A percentile compares a stretch with the other conserved stretches of the same genome.
Conservation (phyloP, 2,329 filamentous ascomycete genomes). For the Fonsecaea monophora region DNA sequence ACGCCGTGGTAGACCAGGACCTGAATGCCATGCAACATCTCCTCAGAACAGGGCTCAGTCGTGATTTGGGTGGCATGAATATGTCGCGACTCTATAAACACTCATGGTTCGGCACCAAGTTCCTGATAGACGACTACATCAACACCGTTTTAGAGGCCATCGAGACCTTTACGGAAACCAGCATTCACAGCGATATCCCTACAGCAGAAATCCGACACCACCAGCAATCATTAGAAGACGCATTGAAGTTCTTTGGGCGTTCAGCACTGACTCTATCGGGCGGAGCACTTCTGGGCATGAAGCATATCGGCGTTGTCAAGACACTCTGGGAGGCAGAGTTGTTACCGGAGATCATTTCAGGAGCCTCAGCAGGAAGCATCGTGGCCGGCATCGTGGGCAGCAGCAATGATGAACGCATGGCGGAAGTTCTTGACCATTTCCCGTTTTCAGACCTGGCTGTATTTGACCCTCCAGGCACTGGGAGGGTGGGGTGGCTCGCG, state of each 20-base stretch:
- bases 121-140: constrained; percentile 85
- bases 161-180: constrained; percentile 70
- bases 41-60: constrained; percentile 78
- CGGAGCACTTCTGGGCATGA: constrained; percentile 89
- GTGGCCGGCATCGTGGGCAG: constrained; percentile 81
- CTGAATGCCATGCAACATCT: constrained; percentile 78
- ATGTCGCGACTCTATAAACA: constrained; percentile 82
- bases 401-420: constrained; percentile 78
- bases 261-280: constrained; percentile 83
- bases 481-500: constrained; percentile 28
- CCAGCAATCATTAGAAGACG: constrained; percentile 36
- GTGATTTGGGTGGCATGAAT: constrained; percentile 85
- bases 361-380: constrained; percentile 85
- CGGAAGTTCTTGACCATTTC: constrained; percentile 71
- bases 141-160: constrained; percentile 78
- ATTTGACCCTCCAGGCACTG: constrained; percentile 70
- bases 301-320: constrained; percentile 87
- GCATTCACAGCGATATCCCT: constrained; percentile 45
- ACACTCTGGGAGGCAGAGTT: constrained; percentile 75
- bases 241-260: constrained; percentile 60
- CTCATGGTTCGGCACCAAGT: constrained; percentile 84
- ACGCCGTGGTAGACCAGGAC: constrained; percentile 74
- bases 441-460: constrained; percentile 81
- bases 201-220: constrained; percentile 29
- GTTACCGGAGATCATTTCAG: constrained; percentile 84